A percentile compares a stretch with the other conserved stretches of the same genome.
Conservation (phyloP, 345 rosid species). For the Gossypium turneri region DNA sequence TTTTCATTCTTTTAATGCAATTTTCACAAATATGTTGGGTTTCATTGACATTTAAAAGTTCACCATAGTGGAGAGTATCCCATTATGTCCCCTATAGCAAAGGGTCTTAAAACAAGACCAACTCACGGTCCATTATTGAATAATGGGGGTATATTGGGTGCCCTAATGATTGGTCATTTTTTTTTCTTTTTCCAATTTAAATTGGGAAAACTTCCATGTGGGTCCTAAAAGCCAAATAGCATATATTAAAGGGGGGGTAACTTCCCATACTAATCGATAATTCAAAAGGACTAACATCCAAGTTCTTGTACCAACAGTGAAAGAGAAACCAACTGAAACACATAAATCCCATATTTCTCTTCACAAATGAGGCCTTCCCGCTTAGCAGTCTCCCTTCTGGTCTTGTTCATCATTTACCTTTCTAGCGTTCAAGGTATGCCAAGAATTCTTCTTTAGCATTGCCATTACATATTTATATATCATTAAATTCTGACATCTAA, state of each 20-base stretch:
- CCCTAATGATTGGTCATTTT: slow-evolving; percentile 11
- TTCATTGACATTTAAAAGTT: neutral
- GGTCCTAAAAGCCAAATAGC: slow-evolving; percentile 6
- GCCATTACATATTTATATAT: neutral
- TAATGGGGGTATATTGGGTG: neutral
- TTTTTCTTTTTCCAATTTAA: neutral
- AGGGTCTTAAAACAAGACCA: neutral
- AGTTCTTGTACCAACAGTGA: neutral
- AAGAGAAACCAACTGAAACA: neutral
- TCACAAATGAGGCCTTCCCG: slow-evolving; percentile 10
- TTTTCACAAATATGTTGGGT: neutral
- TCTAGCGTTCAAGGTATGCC: slow-evolving; percentile 9
- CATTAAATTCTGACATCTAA: neutral
- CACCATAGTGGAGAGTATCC: slow-evolving; percentile 3
- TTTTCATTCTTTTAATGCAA: neutral
- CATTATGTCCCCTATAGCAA: neutral
- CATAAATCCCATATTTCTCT: neutral
- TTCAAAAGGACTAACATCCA: neutral
- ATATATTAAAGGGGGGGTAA: slow-evolving; percentile 2
- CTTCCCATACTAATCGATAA: neutral
- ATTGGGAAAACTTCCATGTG: neutral
- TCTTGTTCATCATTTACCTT: neutral
- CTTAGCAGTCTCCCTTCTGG: slow-evolving; percentile 4
- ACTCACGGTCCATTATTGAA: slow-evolving; percentile 7
- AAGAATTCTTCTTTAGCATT: neutral